phyloP scores from a whole-genome alignment of 352 stramenopile genomes.

The Aphanomyces stellatus region DNA sequence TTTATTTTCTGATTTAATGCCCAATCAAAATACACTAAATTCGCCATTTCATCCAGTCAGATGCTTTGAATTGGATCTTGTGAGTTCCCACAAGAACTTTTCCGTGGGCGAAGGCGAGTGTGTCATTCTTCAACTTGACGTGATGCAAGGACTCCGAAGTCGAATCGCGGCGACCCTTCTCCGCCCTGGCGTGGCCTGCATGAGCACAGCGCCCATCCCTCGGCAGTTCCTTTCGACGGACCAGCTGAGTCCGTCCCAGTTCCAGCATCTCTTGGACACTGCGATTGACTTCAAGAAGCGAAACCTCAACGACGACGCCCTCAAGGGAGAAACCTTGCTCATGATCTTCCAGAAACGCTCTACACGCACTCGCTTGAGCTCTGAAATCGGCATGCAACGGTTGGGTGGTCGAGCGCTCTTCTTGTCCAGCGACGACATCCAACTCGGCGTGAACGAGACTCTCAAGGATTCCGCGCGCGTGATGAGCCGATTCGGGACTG shows the following conservation, averaged over 20 bases:
- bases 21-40: neutral
- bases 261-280: conserved; percentile 14
- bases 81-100: conserved; percentile 12
- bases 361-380: conserved; percentile 89
- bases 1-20: neutral
- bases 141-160: neutral
- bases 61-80: neutral
- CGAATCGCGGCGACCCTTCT: neutral
- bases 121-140: neutral
- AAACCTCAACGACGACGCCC: conserved; percentile 16
- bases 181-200: neutral
- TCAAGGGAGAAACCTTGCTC: conserved; percentile 64
- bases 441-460: conserved; percentile 97
- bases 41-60: neutral
- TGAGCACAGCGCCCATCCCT: conserved; percentile 1
- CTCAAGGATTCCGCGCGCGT: conserved; percentile 87
- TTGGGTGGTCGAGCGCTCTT: conserved; percentile 96
- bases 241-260: conserved; percentile 8
- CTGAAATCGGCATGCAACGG: conserved; percentile 94
- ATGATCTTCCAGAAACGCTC: conserved; percentile 94
- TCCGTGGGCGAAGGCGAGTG: neutral
- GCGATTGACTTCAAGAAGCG: conserved; percentile 18
- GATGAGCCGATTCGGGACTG: conserved; percentile 91
- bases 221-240: conserved; percentile 16
- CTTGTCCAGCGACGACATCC: conserved; percentile 95